Conservation (phyloP, 2,329 filamentous ascomycete species). For the Aspergillus amoenus region DNA sequence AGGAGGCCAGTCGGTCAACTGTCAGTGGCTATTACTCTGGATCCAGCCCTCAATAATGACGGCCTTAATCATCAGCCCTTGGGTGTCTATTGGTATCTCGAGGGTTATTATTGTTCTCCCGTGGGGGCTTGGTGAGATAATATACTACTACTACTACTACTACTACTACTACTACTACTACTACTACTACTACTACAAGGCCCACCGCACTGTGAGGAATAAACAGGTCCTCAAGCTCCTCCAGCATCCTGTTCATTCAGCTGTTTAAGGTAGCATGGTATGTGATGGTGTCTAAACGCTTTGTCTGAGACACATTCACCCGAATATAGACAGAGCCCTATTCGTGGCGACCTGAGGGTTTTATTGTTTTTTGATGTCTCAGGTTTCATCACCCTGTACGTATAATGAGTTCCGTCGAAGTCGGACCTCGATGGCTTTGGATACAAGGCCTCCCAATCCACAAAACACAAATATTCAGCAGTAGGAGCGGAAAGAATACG, state of each 20-base stretch:
- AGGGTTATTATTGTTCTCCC: neutral
- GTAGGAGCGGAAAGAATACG: neutral
- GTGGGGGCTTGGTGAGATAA: neutral
- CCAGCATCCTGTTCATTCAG: neutral
- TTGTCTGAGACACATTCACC: neutral
- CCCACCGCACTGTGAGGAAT: neutral
- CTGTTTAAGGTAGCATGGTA: neutral
- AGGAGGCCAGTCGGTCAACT: neutral
- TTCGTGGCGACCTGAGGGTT: neutral
- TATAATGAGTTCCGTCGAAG: neutral
- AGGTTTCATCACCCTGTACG: neutral
- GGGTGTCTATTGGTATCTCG: neutral
- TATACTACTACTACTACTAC: neutral
- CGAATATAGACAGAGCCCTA: neutral
- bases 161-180: too few species aligned
- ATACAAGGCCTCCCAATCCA: neutral
- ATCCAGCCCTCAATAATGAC: constrained; percentile 5
- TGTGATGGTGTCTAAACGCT: neutral
- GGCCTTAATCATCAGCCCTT: neutral
- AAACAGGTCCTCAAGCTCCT: neutral
- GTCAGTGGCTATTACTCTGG: constrained; percentile 5
- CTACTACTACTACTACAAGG: neutral
- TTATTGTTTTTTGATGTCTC: neutral
- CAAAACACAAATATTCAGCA: neutral
- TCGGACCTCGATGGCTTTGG: neutral